Conservation (phyloP, 768 basidiomycete species). For the Sistotremastrum niveocremeum region DNA sequence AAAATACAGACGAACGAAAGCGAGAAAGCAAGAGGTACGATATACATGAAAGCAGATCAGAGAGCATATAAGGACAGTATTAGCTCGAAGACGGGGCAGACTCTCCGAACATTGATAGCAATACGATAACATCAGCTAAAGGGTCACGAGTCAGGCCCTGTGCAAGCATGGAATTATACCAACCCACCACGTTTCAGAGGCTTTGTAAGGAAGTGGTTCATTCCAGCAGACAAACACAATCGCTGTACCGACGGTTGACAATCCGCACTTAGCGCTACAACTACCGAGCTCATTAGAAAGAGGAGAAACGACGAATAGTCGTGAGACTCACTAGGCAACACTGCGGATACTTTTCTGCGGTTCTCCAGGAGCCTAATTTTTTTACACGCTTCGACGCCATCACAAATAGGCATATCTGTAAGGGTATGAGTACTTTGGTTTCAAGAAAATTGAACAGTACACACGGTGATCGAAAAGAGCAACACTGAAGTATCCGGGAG, state of each 20-base stretch:
- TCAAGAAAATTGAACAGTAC: slow-evolving; percentile 8
- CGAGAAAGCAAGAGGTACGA: not conserved
- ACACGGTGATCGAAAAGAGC: slow-evolving; percentile 67
- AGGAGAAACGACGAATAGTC: not conserved
- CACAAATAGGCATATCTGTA: slow-evolving; percentile 65
- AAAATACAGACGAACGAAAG: not conserved
- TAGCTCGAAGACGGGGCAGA: not conserved
- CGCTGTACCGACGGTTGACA: slow-evolving; percentile 67
- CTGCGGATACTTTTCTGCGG: slow-evolving; percentile 33
- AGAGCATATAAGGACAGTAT: not conserved
- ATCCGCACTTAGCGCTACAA: slow-evolving; percentile 63
- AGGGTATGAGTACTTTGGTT: not conserved
- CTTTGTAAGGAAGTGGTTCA: slow-evolving; percentile 68
- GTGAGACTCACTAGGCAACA: slow-evolving; percentile 39
- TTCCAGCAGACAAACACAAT: slow-evolving; percentile 64
- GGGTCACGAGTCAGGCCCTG: not conserved
- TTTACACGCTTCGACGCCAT: slow-evolving; percentile 65
- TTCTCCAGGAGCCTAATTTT: slow-evolving; percentile 44
- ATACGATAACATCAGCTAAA: not conserved
- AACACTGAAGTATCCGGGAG: slow-evolving; percentile 54
- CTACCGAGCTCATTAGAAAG: slow-evolving; percentile 18
- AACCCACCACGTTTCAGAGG: slow-evolving; percentile 45
- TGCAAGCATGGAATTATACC: not conserved
- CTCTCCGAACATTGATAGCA: not conserved
- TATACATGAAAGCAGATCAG: not conserved